Conservation (phyloP, 1,139 yeast species). For the Protomyces macrosporus region DNA sequence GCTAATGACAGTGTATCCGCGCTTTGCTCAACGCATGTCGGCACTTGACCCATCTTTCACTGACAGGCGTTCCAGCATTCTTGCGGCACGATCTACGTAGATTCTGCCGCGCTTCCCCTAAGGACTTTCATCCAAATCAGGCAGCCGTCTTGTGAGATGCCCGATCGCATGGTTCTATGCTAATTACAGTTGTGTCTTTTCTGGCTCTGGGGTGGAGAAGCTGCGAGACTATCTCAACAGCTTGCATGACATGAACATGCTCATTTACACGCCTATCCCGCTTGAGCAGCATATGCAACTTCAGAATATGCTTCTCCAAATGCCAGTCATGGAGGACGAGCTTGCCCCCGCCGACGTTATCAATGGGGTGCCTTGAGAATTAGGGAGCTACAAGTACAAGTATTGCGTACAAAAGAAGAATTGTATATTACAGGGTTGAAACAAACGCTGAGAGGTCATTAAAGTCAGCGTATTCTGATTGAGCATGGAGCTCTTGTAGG, state of each 20-base stretch:
- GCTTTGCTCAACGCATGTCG: conserved; percentile 75
- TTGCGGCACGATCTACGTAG: conserved; percentile 77
- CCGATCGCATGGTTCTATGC: background rate
- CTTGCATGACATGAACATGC: conserved; percentile 28
- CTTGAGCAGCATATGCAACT: background rate
- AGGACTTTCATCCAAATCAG: conserved; percentile 85
- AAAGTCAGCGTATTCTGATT: conserved; percentile 16
- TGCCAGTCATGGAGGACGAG: background rate
- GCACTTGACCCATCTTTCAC: conserved; percentile 76
- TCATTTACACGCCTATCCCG: background rate
- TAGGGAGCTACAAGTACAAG: no score
- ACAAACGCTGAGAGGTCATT: conserved; percentile 11
- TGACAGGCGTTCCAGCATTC: conserved; percentile 89
- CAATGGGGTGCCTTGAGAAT: no score
- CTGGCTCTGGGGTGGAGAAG: conserved; percentile 79
- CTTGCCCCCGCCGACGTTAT: no score
- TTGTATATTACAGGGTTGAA: conserved; percentile 1
- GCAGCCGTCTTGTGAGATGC: conserved; percentile 54
- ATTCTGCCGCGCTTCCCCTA: conserved; percentile 91
- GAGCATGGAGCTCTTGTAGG: conserved; percentile 7
- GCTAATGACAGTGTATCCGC: conserved; percentile 36
- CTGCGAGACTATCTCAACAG: conserved; percentile 58
- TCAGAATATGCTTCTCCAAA: background rate
- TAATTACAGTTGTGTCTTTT: conserved; percentile 61
- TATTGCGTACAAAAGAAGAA: no score